Evolutionary conservation across 2,329 filamentous ascomycete species (phyloP).

Genomic region (Ampelomyces quisqualis): DNA sequence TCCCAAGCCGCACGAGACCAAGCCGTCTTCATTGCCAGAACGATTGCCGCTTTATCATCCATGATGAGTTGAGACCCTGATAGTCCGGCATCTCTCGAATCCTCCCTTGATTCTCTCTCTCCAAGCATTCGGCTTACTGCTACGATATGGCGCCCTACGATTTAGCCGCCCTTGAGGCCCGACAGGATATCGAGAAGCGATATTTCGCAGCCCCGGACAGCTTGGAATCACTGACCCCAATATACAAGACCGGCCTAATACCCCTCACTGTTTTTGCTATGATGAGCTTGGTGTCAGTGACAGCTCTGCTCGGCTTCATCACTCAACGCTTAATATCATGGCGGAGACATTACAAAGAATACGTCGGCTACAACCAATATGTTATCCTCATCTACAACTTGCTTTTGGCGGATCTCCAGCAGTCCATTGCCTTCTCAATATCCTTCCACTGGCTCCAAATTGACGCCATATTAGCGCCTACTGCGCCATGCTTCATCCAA

Average conservation of each 20-base stretch:
- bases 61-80: conserved; percentile 20
- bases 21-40: conserved; percentile 1
- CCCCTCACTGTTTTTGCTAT: conserved; percentile 51
- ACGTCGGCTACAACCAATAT: conserved; percentile 57
- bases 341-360: conserved; percentile 50
- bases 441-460: conserved; percentile 51
- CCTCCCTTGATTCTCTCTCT: conserved; percentile 1
- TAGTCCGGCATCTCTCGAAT: conserved; percentile 4
- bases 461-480: conserved; percentile 48
- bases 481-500: conserved; percentile 52
- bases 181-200: conserved; percentile 16
- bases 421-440: conserved; percentile 53
- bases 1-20: conserved; percentile 6
- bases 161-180: conserved; percentile 10
- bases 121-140: background rate
- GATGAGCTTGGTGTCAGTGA: conserved; percentile 50
- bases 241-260: conserved; percentile 47
- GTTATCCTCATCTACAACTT: conserved; percentile 58
- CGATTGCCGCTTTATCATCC: conserved; percentile 10
- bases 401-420: conserved; percentile 55
- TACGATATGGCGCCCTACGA: conserved; percentile 14
- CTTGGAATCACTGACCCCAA: conserved; percentile 31
- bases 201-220: conserved; percentile 33
- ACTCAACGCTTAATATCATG: conserved; percentile 55
- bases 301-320: conserved; percentile 50